A percentile compares a stretch with the other conserved stretches of the same genome.
Evolutionary conservation across 2,329 filamentous ascomycete genomes (phyloP).

Genomic region (Diaporthe caulivora): DNA sequence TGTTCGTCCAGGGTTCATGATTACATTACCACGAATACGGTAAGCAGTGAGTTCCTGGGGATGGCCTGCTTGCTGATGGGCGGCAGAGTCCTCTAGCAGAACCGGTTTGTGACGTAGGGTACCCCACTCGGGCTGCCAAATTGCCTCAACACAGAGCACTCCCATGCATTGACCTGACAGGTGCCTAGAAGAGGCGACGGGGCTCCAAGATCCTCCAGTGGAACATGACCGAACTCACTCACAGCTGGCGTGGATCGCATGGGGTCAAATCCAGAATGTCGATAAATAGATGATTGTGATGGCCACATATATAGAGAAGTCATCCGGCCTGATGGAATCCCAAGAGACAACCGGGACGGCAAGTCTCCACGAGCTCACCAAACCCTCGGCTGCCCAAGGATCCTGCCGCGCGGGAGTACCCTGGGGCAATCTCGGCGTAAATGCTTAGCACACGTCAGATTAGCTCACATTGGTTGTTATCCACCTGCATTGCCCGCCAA

Average conservation of each 20-base stretch:
- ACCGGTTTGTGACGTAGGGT: not conserved
- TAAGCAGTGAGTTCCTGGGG: not conserved
- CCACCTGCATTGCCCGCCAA: slow-evolving; percentile 21
- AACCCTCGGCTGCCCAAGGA: not conserved
- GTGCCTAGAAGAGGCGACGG: not conserved
- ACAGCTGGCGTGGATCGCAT: not conserved
- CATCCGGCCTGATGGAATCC: not conserved
- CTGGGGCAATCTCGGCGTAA: slow-evolving; percentile 29
- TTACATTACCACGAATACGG: not conserved
- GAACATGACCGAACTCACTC: not conserved
- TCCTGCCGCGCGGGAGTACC: slow-evolving; percentile 18
- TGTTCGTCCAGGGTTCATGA: not conserved
- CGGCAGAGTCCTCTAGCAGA: not conserved
- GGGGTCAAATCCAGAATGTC: fast-evolving
- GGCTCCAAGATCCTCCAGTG: too few species aligned
- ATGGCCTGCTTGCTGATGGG: not conserved
- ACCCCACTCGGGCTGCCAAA: not conserved
- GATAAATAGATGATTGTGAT: not conserved
- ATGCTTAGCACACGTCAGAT: slow-evolving; percentile 22
- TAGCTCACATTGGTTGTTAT: slow-evolving; percentile 1
- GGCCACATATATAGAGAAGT: not conserved
- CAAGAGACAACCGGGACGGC: not conserved
- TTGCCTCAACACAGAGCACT: not conserved
- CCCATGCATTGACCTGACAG: not conserved
- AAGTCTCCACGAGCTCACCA: not conserved